Evolutionary conservation across 2,329 filamentous ascomycete species (phyloP), one percentile per base, ranked within the genome.

Genomic region (Aspergillus sp.): DNA sequence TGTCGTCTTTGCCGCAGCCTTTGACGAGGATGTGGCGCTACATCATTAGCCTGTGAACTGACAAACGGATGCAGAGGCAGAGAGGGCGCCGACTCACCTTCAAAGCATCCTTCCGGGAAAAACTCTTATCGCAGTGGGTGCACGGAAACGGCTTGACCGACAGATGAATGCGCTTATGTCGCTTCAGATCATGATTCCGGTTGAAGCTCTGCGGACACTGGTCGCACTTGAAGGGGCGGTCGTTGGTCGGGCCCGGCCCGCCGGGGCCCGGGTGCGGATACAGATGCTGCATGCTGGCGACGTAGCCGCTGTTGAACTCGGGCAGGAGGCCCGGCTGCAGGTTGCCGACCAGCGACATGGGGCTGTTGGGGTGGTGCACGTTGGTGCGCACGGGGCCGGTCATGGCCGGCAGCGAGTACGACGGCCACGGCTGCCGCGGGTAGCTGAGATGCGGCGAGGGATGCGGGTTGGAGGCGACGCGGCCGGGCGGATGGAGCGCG

Each of bases 121-220:
- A 99, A 69, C 89, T 94, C 82, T 97, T 97, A 56, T 96, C 91
- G 69, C 94, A 99, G 65, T 88, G 88, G 5, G 79, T 84, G 70
- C 94, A 99, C 0, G 92, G 92, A 71, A 93, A 97, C 0, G 94
- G 94, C 78, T 99, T 99, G 38, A 97, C 90, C 0, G 91, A 89
- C 53, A 97, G 75, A 72, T 99, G 94, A 54, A 97, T 97, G 46
- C 91, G 80, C 78, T 96, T 96, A 71, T 99, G 94, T 47, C 94
- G 83, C 75, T 99, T 99, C 63, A 97, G 73, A 67, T 97, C 94
- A 67, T 97, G 94, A 60, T 97, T 97, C 4, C 94, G 82, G 71
- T 96, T 97, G 76, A 99, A 99, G 34, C 89, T 92, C 69, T 96
- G 91, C 0, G 89, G 85, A 66, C 94, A 99, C 67, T 89, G 83